These are phyloP conservation scores for Rutidosis leptorrhynchoides DNA, from an alignment of 129 eudicot species.

Conservation along the genomic window DNA sequence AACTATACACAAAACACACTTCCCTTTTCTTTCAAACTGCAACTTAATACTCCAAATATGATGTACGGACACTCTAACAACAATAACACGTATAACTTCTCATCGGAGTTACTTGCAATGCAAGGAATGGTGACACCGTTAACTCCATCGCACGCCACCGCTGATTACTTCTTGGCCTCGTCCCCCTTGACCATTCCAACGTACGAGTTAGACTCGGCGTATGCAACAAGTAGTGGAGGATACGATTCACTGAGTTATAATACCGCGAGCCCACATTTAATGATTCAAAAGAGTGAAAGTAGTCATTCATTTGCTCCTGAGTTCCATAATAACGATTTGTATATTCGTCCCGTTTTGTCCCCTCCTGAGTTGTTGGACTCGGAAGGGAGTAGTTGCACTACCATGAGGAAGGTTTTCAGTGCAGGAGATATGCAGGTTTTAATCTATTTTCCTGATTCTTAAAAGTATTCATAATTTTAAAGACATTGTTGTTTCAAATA, in stretches of 20 bases:
- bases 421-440: conserved; percentile 38
- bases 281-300: conserved; percentile 29
- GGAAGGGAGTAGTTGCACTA: conserved; percentile 25
- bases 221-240: conserved; percentile 36
- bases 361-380: conserved; percentile 29
- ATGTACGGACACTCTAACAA: conserved; percentile 37
- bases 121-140: conserved; percentile 12
- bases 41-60: conserved; percentile 20
- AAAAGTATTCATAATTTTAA: background rate
- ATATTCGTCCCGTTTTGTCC: conserved; percentile 27
- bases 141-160: background rate
- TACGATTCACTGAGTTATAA: conserved; percentile 35
- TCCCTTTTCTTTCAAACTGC: background rate
- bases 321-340: conserved; percentile 24
- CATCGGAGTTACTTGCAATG: conserved; percentile 15
- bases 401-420: conserved; percentile 34
- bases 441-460: too few species aligned
- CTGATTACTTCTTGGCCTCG: conserved; percentile 20
- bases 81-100: conserved; percentile 28
- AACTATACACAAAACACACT: conserved; percentile 28
- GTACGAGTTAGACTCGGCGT: conserved; percentile 33
- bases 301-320: conserved; percentile 31
- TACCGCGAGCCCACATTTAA: conserved; percentile 20
- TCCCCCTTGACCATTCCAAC: conserved; percentile 27
- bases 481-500: background rate